Conservation (phyloP, 176 grass and related monocot genomes). For the Alopecurus myosuroides region DNA sequence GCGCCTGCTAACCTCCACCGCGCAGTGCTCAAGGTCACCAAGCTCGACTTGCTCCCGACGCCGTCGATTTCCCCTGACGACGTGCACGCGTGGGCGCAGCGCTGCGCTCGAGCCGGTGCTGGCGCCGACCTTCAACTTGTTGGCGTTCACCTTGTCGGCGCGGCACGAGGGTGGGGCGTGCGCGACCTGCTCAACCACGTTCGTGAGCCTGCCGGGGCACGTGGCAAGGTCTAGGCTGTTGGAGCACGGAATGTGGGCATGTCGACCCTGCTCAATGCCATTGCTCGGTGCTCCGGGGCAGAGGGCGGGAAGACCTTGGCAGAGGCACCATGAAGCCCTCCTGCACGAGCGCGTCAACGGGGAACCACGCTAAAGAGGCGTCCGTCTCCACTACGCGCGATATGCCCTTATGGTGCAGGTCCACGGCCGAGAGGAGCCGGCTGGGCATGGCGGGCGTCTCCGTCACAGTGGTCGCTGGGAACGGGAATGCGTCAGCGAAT, state of each 20-base stretch:
- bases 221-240: slow-evolving; percentile 87
- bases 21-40: slow-evolving; percentile 59
- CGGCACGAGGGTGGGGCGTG: slow-evolving; percentile 62
- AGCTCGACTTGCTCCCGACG: slow-evolving; percentile 79
- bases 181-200: slow-evolving; percentile 61
- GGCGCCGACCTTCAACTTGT: slow-evolving; percentile 39
- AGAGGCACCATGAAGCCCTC: slow-evolving; percentile 66
- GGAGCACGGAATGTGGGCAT: slow-evolving; percentile 78
- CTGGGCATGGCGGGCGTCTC: no score
- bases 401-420: no score
- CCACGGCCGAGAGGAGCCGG: no score
- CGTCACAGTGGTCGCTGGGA: no score
- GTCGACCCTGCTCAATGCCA: slow-evolving; percentile 79
- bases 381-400: no score
- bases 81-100: slow-evolving; percentile 64
- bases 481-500: no score
- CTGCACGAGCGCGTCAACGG: no score
- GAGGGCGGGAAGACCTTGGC: slow-evolving; percentile 45
- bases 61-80: slow-evolving; percentile 36
- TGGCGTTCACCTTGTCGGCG: no score
- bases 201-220: slow-evolving; percentile 44
- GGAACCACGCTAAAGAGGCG: no score
- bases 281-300: slow-evolving; percentile 47
- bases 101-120: slow-evolving; percentile 43
- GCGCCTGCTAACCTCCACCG: slow-evolving; percentile 54